phyloP scores from a whole-genome alignment of 1,284 basidiomycete genomes.

The Fistulinella cinereoalba region DNA sequence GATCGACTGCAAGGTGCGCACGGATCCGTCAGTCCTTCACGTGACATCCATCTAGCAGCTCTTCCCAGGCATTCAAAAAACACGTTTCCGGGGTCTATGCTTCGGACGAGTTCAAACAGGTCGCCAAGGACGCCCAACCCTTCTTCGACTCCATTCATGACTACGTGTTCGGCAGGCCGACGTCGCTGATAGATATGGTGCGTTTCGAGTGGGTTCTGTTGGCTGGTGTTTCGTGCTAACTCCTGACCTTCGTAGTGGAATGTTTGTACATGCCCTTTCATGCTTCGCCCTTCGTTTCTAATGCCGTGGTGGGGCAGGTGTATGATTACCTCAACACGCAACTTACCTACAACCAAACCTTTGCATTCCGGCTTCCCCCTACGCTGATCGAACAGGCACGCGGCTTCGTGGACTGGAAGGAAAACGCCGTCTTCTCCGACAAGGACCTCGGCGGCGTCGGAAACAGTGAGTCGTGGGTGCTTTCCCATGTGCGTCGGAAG shows the following conservation, averaged over 20 bases:
- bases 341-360: slow-evolving; percentile 75
- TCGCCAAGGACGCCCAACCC: slow-evolving; percentile 49
- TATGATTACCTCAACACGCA: slow-evolving; percentile 78
- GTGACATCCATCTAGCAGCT: neutral
- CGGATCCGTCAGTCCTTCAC: neutral
- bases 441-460: slow-evolving; percentile 61
- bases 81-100: slow-evolving; percentile 58
- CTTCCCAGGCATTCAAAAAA: slow-evolving; percentile 55
- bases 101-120: slow-evolving; percentile 62
- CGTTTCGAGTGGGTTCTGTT: no score
- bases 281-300: slow-evolving; percentile 10
- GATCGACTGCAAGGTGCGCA: slow-evolving; percentile 74
- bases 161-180: slow-evolving; percentile 66
- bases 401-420: slow-evolving; percentile 71
- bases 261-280: slow-evolving; percentile 40
- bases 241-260: slow-evolving; percentile 68
- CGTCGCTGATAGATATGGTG: slow-evolving; percentile 66
- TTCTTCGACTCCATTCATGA: slow-evolving; percentile 66
- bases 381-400: slow-evolving; percentile 67
- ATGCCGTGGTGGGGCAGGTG: slow-evolving; percentile 44
- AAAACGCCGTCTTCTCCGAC: slow-evolving; percentile 71
- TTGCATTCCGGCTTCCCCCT: slow-evolving; percentile 67
- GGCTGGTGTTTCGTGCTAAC: no score
- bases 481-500: neutral
- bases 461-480: slow-evolving; percentile 53